Evolutionary conservation across 192 early-diverging fungal species (phyloP).

Genomic region (Entophlyctis luteolus): DNA sequence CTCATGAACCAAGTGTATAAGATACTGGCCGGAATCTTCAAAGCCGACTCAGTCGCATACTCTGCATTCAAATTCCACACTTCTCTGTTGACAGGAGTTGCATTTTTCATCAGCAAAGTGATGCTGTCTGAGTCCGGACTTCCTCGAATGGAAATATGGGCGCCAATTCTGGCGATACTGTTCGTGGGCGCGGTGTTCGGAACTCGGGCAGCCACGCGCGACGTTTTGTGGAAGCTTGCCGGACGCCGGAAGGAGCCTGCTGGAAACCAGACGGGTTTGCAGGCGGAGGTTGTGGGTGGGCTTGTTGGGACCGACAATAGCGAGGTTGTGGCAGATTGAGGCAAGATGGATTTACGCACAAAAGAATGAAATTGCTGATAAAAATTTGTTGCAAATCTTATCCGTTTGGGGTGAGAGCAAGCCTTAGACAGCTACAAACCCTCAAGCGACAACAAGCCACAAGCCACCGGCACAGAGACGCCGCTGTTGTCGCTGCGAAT

Average conservation of each 20-base stretch:
- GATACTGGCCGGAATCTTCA: conserved; percentile 18
- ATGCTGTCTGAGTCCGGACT: background rate
- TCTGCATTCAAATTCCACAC: conserved; percentile 20
- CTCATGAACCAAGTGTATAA: conserved; percentile 25
- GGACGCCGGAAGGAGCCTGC: background rate
- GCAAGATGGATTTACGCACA: no score
- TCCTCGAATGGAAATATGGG: conserved; percentile 6
- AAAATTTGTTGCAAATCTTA: no score
- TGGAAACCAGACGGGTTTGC: background rate
- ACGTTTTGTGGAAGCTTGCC: background rate
- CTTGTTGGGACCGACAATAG: no score
- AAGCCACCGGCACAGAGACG: no score
- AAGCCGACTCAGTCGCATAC: conserved; percentile 8
- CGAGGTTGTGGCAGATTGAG: no score
- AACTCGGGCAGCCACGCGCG: background rate
- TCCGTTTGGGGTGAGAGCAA: no score
- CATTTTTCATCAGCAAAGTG: conserved; percentile 13
- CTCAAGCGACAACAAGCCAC: no score
- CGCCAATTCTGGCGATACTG: background rate
- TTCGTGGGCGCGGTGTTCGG: background rate
- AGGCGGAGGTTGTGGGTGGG: no score
- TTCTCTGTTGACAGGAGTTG: conserved; percentile 9
- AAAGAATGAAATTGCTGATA: no score
- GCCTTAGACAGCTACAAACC: no score
- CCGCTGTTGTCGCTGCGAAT: no score